phyloP scores from a whole-genome alignment of 1,284 basidiomycete genomes.

The Trametes polyzona region DNA sequence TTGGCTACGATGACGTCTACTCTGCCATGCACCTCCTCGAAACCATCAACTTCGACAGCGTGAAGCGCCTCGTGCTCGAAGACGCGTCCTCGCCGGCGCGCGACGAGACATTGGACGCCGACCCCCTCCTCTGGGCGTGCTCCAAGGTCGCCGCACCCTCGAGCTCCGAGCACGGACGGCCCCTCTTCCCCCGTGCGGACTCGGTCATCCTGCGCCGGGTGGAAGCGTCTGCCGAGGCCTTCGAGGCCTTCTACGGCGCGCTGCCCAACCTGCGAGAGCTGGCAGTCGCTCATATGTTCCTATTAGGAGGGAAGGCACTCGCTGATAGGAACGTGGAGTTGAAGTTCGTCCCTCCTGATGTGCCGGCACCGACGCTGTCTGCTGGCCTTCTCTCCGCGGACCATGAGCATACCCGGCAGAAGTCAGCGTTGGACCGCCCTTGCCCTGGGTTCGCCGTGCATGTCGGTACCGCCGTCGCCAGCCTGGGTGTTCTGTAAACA shows the following conservation, averaged over 20 bases:
- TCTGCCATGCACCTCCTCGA: constrained; percentile 14
- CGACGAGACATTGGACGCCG: constrained; percentile 22
- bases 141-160: neutral
- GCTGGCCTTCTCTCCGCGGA: neutral
- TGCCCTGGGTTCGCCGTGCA: neutral
- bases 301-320: constrained; percentile 16
- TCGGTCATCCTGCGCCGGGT: constrained; percentile 16
- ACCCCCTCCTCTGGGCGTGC: constrained; percentile 19
- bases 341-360: constrained; percentile 8
- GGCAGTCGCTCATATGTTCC: constrained; percentile 23
- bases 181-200: constrained; percentile 21
- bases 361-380: neutral
- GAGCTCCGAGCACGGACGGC: neutral
- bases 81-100: constrained; percentile 18
- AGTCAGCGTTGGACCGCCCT: neutral
- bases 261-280: constrained; percentile 15
- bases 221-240: constrained; percentile 21
- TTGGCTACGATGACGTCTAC: constrained; percentile 26
- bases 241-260: constrained; percentile 21
- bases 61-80: constrained; percentile 19
- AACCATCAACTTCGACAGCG: constrained; percentile 14
- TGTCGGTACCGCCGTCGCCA: neutral
- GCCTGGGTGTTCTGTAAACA: too few relatives aligned
- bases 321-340: constrained; percentile 7
- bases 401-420: neutral